Evolutionary conservation across 352 stramenopile species (phyloP).

Genomic region (Ochromonadaceae sp.): DNA sequence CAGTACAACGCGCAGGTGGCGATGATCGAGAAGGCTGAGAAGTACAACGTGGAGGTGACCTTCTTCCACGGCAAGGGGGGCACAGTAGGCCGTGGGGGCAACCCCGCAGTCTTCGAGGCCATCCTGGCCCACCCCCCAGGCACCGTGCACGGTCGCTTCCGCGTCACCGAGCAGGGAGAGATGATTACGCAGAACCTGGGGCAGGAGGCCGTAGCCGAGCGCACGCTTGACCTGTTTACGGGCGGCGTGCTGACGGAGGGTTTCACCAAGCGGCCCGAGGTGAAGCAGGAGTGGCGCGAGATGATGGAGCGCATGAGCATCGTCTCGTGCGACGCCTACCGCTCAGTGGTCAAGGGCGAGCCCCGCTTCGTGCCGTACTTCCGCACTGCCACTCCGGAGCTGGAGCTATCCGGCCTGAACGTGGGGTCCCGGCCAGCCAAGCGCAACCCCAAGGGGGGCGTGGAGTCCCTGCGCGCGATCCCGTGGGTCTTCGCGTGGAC

Average conservation of each 20-base stretch:
- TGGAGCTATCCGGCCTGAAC: constrained; percentile 53
- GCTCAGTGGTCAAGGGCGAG: constrained; percentile 46
- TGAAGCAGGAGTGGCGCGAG: constrained; percentile 37
- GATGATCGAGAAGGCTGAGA: constrained; percentile 44
- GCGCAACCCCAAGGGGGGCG: constrained; percentile 54
- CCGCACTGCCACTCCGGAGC: constrained; percentile 53
- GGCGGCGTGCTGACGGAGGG: constrained; percentile 50
- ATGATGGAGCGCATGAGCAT: constrained; percentile 47
- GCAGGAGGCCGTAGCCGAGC: constrained; percentile 38
- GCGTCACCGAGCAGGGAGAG: constrained; percentile 65
- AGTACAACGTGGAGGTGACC: constrained; percentile 47
- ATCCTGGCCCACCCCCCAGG: constrained; percentile 49
- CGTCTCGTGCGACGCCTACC: constrained; percentile 47
- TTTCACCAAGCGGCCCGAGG: constrained; percentile 26
- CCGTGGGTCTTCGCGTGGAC: constrained; percentile 71
- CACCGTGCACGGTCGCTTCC: constrained; percentile 60
- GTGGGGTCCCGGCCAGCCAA: constrained; percentile 60
- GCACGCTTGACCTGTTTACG: constrained; percentile 63
- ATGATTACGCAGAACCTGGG: constrained; percentile 51
- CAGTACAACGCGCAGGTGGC: constrained; percentile 59
- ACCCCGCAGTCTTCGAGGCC: constrained; percentile 52
- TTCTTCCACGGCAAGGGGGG: constrained; percentile 71
- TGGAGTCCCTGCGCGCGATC: constrained; percentile 59
- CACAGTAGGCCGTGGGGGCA: constrained; percentile 56
- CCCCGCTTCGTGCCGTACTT: constrained; percentile 65